Conservation (phyloP, 2,329 filamentous ascomycete species). For the Pseudohalonectria lignicola region DNA sequence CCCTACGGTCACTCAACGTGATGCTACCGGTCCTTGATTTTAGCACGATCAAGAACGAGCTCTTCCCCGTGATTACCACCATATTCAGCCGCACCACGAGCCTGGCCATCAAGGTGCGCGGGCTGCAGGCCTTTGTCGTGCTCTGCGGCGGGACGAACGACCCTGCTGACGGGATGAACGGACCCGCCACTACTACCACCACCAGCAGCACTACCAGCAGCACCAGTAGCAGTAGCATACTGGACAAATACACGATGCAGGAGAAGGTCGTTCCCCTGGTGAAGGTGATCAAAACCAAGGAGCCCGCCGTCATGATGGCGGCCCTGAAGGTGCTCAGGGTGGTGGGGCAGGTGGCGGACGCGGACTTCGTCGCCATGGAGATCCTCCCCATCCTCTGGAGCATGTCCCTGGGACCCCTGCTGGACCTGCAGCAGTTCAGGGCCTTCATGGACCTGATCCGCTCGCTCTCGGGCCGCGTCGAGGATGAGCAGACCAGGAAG, state of each 20-base stretch:
- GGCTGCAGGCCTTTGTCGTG: conserved; percentile 79
- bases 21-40: conserved; percentile 90
- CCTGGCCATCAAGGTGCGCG: conserved; percentile 86
- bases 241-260: conserved; percentile 97
- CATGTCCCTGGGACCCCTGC: conserved; percentile 81
- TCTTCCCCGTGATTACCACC: conserved; percentile 82
- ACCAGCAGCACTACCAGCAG: conserved; percentile 43
- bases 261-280: conserved; percentile 91
- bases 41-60: conserved; percentile 90
- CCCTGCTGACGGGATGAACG: conserved; percentile 50
- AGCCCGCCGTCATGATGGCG: conserved; percentile 95
- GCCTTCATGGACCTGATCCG: conserved; percentile 86
- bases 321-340: conserved; percentile 75
- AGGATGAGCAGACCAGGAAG: conserved; percentile 81
- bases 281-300: conserved; percentile 92
- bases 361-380: conserved; percentile 86
- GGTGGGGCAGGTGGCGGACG: conserved; percentile 71
- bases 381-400: conserved; percentile 82
- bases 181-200: too few relatives aligned
- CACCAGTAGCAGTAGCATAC: conserved; percentile 58
- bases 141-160: conserved; percentile 69
- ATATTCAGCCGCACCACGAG: conserved; percentile 93
- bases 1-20: conserved; percentile 64
- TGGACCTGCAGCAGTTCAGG: conserved; percentile 82
- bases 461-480: conserved; percentile 64